These are phyloP conservation scores for Spathaspora sp. DNA, from an alignment of 1,139 yeast genomes.

Conservation along the genomic window DNA sequence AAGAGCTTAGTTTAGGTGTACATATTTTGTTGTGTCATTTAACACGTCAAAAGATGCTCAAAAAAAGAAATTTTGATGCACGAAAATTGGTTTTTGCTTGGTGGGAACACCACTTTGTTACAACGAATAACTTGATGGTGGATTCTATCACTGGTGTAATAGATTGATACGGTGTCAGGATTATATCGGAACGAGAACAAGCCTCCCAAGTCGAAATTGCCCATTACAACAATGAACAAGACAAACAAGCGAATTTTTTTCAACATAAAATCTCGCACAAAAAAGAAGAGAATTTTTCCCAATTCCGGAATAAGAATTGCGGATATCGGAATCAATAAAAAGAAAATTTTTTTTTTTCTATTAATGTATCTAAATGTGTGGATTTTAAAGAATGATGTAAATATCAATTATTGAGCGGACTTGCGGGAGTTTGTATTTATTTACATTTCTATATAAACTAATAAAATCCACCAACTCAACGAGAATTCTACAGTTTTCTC, in stretches of 20 bases:
- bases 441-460: not conserved
- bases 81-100: too few relatives aligned
- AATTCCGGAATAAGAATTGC: not conserved
- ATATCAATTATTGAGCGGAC: not conserved
- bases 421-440: not conserved
- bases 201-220: slow-evolving; percentile 1
- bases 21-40: not conserved
- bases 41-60: not conserved
- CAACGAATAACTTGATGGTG: not conserved
- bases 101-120: too few relatives aligned
- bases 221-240: not conserved
- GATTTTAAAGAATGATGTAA: not conserved
- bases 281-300: not conserved
- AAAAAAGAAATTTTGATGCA: not conserved
- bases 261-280: too few relatives aligned
- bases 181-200: not conserved
- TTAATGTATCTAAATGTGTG: too few relatives aligned
- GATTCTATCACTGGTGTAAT: not conserved
- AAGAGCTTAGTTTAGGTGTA: too few relatives aligned
- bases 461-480: not conserved
- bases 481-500: not conserved
- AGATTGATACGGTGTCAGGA: not conserved
- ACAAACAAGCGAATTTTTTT: not conserved
- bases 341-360: not conserved
- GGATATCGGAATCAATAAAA: not conserved